phyloP scores from a whole-genome alignment of 2,329 filamentous ascomycete species.

The Tolypocladium inflatum region DNA sequence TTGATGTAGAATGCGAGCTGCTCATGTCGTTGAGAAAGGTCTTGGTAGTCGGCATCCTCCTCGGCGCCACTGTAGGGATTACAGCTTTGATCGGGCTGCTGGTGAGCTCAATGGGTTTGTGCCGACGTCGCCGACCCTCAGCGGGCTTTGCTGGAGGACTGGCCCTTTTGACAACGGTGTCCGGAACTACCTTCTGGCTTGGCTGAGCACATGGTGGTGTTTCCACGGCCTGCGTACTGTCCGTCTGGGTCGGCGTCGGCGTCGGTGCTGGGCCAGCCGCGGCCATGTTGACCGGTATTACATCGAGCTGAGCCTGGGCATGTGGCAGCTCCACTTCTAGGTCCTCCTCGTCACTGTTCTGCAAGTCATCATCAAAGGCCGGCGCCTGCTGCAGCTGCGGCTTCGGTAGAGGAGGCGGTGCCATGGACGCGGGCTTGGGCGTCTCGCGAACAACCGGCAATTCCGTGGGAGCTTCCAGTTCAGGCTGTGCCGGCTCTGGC shows the following conservation, averaged over 20 bases:
- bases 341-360: constrained; percentile 21
- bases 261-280: constrained; percentile 9
- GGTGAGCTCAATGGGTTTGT: constrained; percentile 16
- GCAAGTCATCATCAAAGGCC: not conserved
- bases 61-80: constrained; percentile 6
- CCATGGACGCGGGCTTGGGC: constrained; percentile 8
- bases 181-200: constrained; percentile 11
- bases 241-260: constrained; percentile 4
- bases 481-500: constrained; percentile 3
- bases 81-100: constrained; percentile 4
- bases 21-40: constrained; percentile 8
- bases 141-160: not conserved
- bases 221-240: constrained; percentile 5
- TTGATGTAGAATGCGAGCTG: constrained; percentile 17
- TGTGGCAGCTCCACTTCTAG: constrained; percentile 25
- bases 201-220: constrained; percentile 24
- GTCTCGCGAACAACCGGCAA: constrained; percentile 15
- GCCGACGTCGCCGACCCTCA: constrained; percentile 9
- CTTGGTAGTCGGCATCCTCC: constrained; percentile 13
- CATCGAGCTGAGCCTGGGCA: constrained; percentile 9
- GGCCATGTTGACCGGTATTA: constrained; percentile 13
- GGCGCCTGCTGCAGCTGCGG: not conserved
- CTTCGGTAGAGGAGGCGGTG: constrained; percentile 1
- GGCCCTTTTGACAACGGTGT: constrained; percentile 6
- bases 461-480: constrained; percentile 3